A percentile compares a stretch with the other conserved stretches of the same genome.
These are phyloP conservation scores for Fraxinus platypoda DNA, from an alignment of 305 asterid genomes.

Conservation along the genomic window DNA sequence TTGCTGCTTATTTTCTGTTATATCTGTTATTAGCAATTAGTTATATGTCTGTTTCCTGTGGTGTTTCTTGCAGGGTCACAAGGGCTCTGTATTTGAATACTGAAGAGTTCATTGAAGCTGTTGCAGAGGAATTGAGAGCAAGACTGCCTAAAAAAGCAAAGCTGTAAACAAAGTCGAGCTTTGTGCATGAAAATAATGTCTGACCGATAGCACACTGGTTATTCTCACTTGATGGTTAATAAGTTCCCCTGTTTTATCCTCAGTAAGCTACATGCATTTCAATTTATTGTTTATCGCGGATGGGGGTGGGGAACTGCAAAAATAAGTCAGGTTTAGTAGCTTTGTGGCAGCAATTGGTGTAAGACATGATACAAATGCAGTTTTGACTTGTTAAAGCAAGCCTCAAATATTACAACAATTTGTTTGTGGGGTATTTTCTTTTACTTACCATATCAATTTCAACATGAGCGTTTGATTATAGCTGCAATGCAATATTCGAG, in stretches of 20 bases:
- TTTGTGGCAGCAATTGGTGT: background rate
- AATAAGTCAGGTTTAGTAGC: background rate
- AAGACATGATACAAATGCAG: background rate
- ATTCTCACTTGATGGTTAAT: background rate
- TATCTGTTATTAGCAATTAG: background rate
- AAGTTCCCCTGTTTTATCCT: background rate
- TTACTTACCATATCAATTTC: background rate
- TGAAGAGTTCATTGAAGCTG: slow-evolving; percentile 60
- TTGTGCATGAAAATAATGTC: background rate
- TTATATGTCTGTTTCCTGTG: background rate
- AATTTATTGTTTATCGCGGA: background rate
- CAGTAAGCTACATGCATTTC: background rate
- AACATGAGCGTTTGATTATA: background rate
- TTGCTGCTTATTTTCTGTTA: background rate
- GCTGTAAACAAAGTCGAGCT: slow-evolving; percentile 18
- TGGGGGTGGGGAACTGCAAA: background rate
- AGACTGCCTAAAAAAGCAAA: slow-evolving; percentile 46
- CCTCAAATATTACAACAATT: background rate
- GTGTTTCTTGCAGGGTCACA: slow-evolving; percentile 39
- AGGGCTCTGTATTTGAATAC: slow-evolving; percentile 55
- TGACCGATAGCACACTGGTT: background rate
- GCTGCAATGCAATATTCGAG: background rate
- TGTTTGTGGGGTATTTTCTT: background rate
- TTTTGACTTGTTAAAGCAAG: background rate
- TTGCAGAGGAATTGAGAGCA: slow-evolving; percentile 50